These are phyloP conservation scores for Jacaranda copaia DNA, from an alignment of 257 asterid genomes.

Conservation along the genomic window DNA sequence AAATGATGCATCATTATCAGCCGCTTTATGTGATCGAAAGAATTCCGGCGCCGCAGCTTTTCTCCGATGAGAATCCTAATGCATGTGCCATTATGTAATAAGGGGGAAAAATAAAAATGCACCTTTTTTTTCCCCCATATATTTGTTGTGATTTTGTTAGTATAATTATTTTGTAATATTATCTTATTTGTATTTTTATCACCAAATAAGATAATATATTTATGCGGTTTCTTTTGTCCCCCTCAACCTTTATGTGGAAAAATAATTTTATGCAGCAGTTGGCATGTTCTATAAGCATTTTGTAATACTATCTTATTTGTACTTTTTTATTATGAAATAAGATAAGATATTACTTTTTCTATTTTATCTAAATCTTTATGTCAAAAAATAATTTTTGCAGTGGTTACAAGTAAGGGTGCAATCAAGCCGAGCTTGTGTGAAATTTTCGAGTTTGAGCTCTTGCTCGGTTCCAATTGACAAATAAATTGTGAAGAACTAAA, in stretches of 20 bases:
- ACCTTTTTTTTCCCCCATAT: neutral
- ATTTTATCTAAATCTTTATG: neutral
- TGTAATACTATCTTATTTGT: conserved; percentile 38
- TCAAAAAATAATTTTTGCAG: no score
- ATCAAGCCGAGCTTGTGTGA: no score
- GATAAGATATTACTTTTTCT: conserved; percentile 18
- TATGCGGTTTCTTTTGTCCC: no score
- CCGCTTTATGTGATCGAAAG: conserved; percentile 68
- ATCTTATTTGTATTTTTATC: conserved; percentile 36
- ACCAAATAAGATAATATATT: conserved; percentile 34
- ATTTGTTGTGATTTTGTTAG: neutral
- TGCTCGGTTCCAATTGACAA: no score
- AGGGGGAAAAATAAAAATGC: no score
- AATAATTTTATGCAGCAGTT: no score
- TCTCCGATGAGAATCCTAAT: conserved; percentile 93
- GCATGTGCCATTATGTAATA: conserved; percentile 73
- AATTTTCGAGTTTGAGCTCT: no score
- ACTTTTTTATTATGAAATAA: conserved; percentile 29
- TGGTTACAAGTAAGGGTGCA: no score
- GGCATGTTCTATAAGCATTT: neutral
- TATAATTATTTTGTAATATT: conserved; percentile 24
- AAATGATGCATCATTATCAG: conserved; percentile 60
- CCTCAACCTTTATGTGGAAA: no score
- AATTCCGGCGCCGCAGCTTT: conserved; percentile 86
- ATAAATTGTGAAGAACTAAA: no score